Conservation (phyloP, 1,284 basidiomycete genomes). For the Fomitiporia mediterranea region DNA sequence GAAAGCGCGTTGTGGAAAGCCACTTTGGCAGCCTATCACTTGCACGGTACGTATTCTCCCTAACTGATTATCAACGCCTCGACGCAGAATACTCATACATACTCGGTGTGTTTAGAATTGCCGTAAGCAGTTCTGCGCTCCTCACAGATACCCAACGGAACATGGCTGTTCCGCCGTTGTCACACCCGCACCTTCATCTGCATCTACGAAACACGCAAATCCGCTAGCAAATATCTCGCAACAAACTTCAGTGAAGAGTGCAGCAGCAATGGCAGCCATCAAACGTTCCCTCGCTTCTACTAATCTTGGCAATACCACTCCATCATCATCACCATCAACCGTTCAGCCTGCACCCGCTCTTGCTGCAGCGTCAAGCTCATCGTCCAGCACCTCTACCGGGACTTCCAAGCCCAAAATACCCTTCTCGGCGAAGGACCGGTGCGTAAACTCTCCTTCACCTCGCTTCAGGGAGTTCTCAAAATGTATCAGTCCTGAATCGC, state of each 20-base stretch:
- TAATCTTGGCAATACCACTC: not conserved
- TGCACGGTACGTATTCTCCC: constrained; percentile 56
- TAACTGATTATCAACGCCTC: not conserved
- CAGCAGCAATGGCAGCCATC: constrained; percentile 18
- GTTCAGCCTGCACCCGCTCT: not conserved
- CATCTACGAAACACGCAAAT: not conserved
- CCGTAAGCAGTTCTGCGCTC: constrained; percentile 16
- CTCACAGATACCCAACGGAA: constrained; percentile 12
- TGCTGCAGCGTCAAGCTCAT: not conserved
- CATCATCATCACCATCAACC: not conserved
- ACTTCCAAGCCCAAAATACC: constrained; percentile 8
- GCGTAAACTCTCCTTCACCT: constrained; percentile 5
- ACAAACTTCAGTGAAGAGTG: constrained; percentile 15
- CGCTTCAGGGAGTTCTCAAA: constrained; percentile 19
- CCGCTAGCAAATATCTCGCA: not conserved
- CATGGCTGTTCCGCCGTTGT: constrained; percentile 10
- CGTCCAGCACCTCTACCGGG: not conserved
- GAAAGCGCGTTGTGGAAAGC: constrained; percentile 59
- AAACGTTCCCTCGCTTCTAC: constrained; percentile 12
- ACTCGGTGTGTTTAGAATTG: constrained; percentile 16
- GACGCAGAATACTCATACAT: too few species aligned
- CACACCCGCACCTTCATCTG: not conserved
- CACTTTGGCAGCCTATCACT: constrained; percentile 63
- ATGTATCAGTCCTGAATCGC: constrained; percentile 15
- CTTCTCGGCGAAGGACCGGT: constrained; percentile 15